Evolutionary conservation across 2,329 filamentous ascomycete genomes (phyloP).

Genomic region (Huntiella omanensis): DNA sequence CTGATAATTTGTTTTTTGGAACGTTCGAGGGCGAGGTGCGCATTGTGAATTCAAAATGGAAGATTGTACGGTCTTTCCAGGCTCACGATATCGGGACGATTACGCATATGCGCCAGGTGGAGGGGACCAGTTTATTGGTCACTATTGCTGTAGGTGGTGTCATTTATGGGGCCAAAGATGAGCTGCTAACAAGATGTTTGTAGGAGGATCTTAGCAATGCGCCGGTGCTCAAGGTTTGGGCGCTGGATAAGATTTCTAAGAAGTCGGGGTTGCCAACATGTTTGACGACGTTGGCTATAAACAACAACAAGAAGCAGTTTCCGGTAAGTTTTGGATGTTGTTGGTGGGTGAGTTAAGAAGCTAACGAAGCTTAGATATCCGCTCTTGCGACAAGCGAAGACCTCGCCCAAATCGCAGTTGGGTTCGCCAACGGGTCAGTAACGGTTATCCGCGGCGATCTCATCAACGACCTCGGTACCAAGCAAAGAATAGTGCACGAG

Average conservation of each 20-base stretch:
- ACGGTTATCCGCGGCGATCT: constrained; percentile 86
- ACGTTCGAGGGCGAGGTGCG: constrained; percentile 71
- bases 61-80: constrained; percentile 67
- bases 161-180: too few species aligned
- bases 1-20: constrained; percentile 76
- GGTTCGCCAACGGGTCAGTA: constrained; percentile 88
- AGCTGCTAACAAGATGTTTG: background rate
- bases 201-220: constrained; percentile 75
- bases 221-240: constrained; percentile 92
- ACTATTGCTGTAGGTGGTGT: constrained; percentile 42
- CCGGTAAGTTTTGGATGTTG: constrained; percentile 36
- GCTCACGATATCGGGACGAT: constrained; percentile 67
- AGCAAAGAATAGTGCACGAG: constrained; percentile 87
- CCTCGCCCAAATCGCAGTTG: constrained; percentile 79
- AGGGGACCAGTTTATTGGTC: constrained; percentile 68
- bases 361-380: constrained; percentile 39
- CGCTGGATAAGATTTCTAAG: constrained; percentile 80
- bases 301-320: constrained; percentile 82
- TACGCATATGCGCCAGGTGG: constrained; percentile 81
- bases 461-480: constrained; percentile 84
- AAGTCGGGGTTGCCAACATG: constrained; percentile 82
- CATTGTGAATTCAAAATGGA: constrained; percentile 75
- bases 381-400: constrained; percentile 78
- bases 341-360: too few species aligned
- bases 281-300: constrained; percentile 65